phyloP scores from a whole-genome alignment of 129 eudicot genomes.

The Flaveria trinervia region DNA sequence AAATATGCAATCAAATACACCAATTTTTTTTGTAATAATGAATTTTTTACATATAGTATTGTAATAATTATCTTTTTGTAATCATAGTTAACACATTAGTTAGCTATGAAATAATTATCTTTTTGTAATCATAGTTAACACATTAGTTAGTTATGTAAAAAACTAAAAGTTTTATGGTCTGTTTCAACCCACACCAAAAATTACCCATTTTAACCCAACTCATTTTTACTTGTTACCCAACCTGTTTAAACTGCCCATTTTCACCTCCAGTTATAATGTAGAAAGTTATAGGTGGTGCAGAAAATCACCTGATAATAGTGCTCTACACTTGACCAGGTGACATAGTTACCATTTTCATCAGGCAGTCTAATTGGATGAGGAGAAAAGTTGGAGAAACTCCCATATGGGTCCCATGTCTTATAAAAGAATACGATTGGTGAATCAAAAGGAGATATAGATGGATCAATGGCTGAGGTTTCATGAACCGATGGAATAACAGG shows the following conservation, averaged over 20 bases:
- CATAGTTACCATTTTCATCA: slow-evolving; percentile 64
- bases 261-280: not conserved
- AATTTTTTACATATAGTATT: not conserved
- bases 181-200: not conserved
- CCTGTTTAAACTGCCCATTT: not conserved
- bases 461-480: slow-evolving; percentile 90
- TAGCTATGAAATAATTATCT: not conserved
- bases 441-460: slow-evolving; percentile 77
- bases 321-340: slow-evolving; percentile 90
- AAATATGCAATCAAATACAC: not conserved
- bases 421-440: slow-evolving; percentile 81
- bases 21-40: too few species aligned
- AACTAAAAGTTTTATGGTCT: not conserved
- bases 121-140: not conserved
- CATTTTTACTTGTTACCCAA: not conserved
- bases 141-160: not conserved
- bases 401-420: slow-evolving; percentile 97
- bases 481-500: slow-evolving; percentile 79
- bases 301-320: slow-evolving; percentile 88
- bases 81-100: not conserved
- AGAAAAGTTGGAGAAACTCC: slow-evolving; percentile 93
- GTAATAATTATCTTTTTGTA: not conserved
- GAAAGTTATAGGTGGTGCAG: not conserved
- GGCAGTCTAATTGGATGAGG: slow-evolving; percentile 79
- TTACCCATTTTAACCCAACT: not conserved